Base-by-base conservation (phyloP, 805 yeast species). In the Spathaspora girioi region DNA sequence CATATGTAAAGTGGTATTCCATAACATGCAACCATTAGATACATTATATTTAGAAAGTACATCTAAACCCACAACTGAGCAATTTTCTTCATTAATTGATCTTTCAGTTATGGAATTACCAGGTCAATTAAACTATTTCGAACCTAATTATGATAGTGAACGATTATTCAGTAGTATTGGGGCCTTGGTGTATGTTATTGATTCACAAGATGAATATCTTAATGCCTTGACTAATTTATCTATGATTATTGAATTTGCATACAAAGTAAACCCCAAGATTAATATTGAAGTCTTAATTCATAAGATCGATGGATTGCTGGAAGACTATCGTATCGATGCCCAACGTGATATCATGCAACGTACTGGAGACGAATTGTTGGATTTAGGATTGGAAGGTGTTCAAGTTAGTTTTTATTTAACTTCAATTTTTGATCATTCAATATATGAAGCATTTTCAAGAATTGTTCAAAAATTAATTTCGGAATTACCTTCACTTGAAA, bases 271-370 rank as follows among this genome's bases (percentile, higher is more conserved):
- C 60, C 97, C 97, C 3, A 76, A 76, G 38, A 86, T 93, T 46
- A 89, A 91, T 63, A 86, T 94, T 47, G 99, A 94, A 68, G 96
- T 93, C 2, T 77, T 94, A 50, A 91, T 94, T 45, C 99, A 94
- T 70, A 94, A 94, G 66, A 93, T 94, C 49, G 99, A 94, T 64
- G 98, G 98, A 0, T 76, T 93, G 42, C 83, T 90, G 50, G 99
- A 94, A 62, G 99, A 94, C 67, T 94, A 89, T 66, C 78, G 97
- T 54, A 78, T 90, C 48, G 99, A 94, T 66, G 94, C 97, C 10
- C 97, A 92, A 65, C 79, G 98, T 63, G 98, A 94, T 64, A 94
- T 94, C 50, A 91, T 90, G 89, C 97, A 92, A 66, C 77, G 98
- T 57, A 90, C 93, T 0, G 96, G 96, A 10, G 98, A 94, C 68